Evolutionary conservation across 2,329 filamentous ascomycete species (phyloP).

Genomic region (Ophiocordyceps camponoti-rufipedis): DNA sequence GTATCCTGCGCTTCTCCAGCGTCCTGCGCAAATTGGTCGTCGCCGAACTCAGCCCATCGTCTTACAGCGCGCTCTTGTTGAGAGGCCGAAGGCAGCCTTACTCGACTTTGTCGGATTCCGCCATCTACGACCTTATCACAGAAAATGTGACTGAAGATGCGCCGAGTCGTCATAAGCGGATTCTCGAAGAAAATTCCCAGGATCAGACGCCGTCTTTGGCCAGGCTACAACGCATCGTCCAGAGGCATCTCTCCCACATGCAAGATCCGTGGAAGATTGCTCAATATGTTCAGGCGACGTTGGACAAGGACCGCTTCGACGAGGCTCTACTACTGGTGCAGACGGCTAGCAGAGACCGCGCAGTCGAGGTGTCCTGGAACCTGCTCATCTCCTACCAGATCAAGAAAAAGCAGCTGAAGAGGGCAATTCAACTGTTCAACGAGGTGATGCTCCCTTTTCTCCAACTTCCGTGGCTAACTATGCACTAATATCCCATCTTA

Average conservation of each 20-base stretch:
- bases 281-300: conserved; percentile 41
- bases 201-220: conserved; percentile 2
- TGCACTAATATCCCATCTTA: not conserved
- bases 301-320: conserved; percentile 40
- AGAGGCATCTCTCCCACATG: conserved; percentile 42
- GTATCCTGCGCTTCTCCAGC: conserved; percentile 9
- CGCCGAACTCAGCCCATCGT: conserved; percentile 1
- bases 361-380: conserved; percentile 73
- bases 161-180: not conserved
- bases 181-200: not conserved
- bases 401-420: conserved; percentile 35
- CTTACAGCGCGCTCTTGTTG: not conserved
- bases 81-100: not conserved
- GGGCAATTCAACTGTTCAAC: conserved; percentile 71
- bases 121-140: not conserved
- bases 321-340: conserved; percentile 53
- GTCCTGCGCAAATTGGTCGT: conserved; percentile 10
- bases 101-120: not conserved
- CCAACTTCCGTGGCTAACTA: not conserved
- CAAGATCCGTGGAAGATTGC: conserved; percentile 58
- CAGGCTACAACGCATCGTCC: conserved; percentile 19
- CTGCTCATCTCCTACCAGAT: conserved; percentile 59
- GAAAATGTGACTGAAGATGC: not conserved
- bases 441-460: conserved; percentile 37
- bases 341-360: conserved; percentile 43